Conservation (phyloP, 2,329 filamentous ascomycete species). For the Aspergillus bombycis region DNA sequence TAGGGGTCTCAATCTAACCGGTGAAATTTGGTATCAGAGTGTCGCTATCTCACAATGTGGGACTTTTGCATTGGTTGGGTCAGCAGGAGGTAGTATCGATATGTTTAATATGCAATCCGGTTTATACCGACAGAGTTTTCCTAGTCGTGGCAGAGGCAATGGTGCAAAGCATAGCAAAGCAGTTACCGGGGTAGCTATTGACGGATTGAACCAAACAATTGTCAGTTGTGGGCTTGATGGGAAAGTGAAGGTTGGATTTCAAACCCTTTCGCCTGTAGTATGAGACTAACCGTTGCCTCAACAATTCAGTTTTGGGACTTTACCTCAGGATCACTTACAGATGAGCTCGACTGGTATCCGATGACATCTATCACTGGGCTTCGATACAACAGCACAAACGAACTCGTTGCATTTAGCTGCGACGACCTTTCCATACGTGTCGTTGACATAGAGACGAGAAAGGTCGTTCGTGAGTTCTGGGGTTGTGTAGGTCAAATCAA, state of each 20-base stretch:
- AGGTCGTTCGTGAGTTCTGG: conserved; percentile 91
- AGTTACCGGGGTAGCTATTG: conserved; percentile 84
- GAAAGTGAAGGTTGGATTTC: conserved; percentile 68
- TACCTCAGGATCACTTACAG: conserved; percentile 73
- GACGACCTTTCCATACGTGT: conserved; percentile 86
- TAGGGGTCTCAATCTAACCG: neutral
- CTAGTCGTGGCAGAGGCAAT: conserved; percentile 56
- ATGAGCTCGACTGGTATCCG: conserved; percentile 81
- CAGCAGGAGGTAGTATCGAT: conserved; percentile 78
- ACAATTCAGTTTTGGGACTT: conserved; percentile 82
- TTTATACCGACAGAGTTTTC: conserved; percentile 83
- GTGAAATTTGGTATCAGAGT: conserved; percentile 53
- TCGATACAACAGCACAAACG: conserved; percentile 79
- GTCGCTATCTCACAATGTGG: conserved; percentile 90
- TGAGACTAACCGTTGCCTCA: neutral
- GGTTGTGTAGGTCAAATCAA: conserved; percentile 74
- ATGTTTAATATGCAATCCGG: conserved; percentile 98
- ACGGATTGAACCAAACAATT: conserved; percentile 83
- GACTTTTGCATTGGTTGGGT: conserved; percentile 90
- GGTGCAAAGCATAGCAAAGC: conserved; percentile 77
- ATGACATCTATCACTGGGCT: conserved; percentile 76
- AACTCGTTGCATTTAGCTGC: conserved; percentile 85
- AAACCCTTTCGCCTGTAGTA: neutral
- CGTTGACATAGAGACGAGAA: conserved; percentile 86
- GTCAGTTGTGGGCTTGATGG: conserved; percentile 89